These are phyloP conservation scores for Ogataea ramenticola DNA, from an alignment of 805 yeast species.

Conservation along the genomic window DNA sequence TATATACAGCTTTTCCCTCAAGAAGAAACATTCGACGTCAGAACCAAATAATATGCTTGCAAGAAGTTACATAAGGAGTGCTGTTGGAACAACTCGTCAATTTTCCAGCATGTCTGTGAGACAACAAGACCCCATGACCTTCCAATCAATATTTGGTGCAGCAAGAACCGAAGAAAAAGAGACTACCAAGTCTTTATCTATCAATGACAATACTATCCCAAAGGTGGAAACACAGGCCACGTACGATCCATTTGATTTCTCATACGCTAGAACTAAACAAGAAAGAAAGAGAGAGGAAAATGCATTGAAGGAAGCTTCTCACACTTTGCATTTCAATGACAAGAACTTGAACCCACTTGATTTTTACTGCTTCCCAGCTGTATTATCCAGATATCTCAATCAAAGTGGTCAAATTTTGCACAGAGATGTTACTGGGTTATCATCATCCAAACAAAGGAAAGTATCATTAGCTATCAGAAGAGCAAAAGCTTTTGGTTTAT, in stretches of 20 bases:
- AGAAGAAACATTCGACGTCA: background rate
- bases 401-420: conserved; percentile 73
- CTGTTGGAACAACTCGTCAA: background rate
- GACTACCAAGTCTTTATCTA: conserved; percentile 15
- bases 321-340: conserved; percentile 25
- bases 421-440: conserved; percentile 63
- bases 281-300: conserved; percentile 29
- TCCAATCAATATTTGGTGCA: background rate
- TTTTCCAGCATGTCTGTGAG: background rate
- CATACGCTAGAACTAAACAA: conserved; percentile 48
- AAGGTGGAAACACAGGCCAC: conserved; percentile 44
- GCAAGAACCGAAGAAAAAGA: conserved; percentile 11
- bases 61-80: background rate
- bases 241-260: conserved; percentile 81
- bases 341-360: conserved; percentile 58
- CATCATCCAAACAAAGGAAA: conserved; percentile 57
- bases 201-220: conserved; percentile 33
- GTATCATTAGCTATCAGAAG: conserved; percentile 74
- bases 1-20: background rate
- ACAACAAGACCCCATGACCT: background rate
- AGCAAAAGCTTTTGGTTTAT: conserved; percentile 71
- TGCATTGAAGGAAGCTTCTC: conserved; percentile 8
- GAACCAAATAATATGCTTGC: background rate
- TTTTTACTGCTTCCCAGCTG: conserved; percentile 64
- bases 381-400: conserved; percentile 57